These are phyloP conservation scores for Zasmidium cellare DNA, from an alignment of 2,329 filamentous ascomycete species.

Conservation along the genomic window DNA sequence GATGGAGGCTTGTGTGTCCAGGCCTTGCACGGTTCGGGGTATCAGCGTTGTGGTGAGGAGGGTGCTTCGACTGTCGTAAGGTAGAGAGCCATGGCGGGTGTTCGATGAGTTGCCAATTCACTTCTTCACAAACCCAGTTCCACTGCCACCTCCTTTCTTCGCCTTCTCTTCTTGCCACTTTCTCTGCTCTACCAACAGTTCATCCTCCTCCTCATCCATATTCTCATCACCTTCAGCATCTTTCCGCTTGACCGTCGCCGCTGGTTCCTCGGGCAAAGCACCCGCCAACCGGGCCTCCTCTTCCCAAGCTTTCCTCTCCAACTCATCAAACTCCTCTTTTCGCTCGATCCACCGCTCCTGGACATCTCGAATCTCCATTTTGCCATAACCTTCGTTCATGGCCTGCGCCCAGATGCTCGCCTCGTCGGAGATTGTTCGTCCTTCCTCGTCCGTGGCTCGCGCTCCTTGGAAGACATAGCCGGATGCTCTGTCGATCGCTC, in stretches of 20 bases:
- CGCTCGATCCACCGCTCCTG: constrained; percentile 95
- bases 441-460: constrained; percentile 80
- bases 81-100: too few relatives aligned
- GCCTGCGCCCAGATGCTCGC: constrained; percentile 90
- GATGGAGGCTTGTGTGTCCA: too few relatives aligned
- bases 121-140: constrained; percentile 25
- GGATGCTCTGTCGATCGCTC: constrained; percentile 85
- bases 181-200: constrained; percentile 30
- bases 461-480: constrained; percentile 91
- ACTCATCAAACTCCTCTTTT: constrained; percentile 81
- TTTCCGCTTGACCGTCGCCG: constrained; percentile 24
- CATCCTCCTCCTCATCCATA: constrained; percentile 29
- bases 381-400: constrained; percentile 68
- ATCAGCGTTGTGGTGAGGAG: too few relatives aligned
- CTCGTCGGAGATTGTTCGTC: constrained; percentile 32
- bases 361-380: constrained; percentile 82
- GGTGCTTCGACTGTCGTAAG: too few relatives aligned
- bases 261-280: constrained; percentile 28
- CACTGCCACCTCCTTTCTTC: constrained; percentile 13
- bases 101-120: neutral
- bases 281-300: constrained; percentile 60
- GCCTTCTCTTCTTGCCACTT: constrained; percentile 29
- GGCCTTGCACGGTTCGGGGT: too few relatives aligned
- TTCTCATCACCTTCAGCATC: constrained; percentile 21
- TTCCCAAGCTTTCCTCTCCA: constrained; percentile 73